A percentile compares a stretch with the other conserved stretches of the same genome.
Conservation (phyloP, 345 rosid species). For the Camelina neglecta region DNA sequence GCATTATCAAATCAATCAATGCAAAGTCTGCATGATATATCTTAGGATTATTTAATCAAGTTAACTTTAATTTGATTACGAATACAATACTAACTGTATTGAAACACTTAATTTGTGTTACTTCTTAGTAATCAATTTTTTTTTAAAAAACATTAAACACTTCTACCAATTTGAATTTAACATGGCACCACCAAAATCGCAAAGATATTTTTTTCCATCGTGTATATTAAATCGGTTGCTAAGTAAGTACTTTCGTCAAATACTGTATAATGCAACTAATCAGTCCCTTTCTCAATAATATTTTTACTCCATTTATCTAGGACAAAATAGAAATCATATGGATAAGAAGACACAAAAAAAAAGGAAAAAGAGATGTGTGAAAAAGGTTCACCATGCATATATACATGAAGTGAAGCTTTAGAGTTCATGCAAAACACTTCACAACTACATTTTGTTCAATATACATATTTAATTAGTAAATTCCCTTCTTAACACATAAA, state of each 20-base stretch:
- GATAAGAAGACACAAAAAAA: background rate
- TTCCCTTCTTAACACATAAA: background rate
- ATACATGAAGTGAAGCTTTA: background rate
- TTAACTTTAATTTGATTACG: background rate
- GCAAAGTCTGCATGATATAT: background rate
- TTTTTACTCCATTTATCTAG: background rate
- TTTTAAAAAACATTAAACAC: background rate
- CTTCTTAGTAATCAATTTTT: background rate
- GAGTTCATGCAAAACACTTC: constrained; percentile 6
- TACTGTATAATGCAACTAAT: background rate
- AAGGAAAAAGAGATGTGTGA: background rate
- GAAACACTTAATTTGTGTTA: background rate
- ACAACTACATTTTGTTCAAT: background rate
- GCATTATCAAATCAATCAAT: background rate
- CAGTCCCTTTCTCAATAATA: background rate
- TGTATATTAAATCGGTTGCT: background rate
- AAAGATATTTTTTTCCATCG: background rate
- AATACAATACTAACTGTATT: background rate
- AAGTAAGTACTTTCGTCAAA: background rate
- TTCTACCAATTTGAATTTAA: background rate
- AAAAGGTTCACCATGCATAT: background rate
- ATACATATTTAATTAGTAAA: background rate
- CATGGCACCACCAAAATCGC: background rate
- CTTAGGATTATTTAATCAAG: background rate
- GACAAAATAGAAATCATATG: background rate